Evolutionary conservation across 1,284 basidiomycete species (phyloP), one percentile per base, ranked within the genome.

Genomic region (Vanrija humicola): DNA sequence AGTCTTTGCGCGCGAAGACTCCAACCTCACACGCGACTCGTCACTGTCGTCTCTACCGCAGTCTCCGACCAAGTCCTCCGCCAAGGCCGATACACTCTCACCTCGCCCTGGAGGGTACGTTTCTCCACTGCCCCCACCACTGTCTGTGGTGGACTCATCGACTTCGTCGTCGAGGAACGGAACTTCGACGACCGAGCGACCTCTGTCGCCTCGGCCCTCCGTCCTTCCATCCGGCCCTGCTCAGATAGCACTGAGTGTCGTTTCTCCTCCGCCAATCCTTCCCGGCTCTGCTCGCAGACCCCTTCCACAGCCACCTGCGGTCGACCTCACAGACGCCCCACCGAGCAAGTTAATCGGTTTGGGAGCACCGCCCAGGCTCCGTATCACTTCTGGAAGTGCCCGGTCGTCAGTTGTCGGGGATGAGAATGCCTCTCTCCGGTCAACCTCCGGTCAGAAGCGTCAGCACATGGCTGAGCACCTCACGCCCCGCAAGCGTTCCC

Each of bases 401-500:
- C 61, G 68, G 15, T 23, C n/a, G 10, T n/a, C 43, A 6, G n/a
- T 39, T 10, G 48, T 25, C 10, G 21, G 28, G 7, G 53, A 68
- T 44, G 68, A 68, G 42, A 64, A 60, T 53, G 48, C 57, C 7
- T 48, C 50, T 10, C 57, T 2, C n/a, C 51, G 0, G 46, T 44
- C 6, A 43, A 28, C 9, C 28, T 6, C 21, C 18, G 42, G 62
- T 3, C 48, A 64, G 3, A 75, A 75, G 47, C 63, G 73, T 10
- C 67, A 71, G 38, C 72, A 70, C 47, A 68, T 66, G 8, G 59
- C 62, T 6, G 73, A 73, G 26, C 57, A 69, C 14, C 46, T 69
- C 7, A 59, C 64, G 6, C 73, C 73, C 6, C 63, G 73, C 3
- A 75, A 75, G 47, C 62, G 73, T 5, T 68, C 65, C 1, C 65